Base-by-base conservation (phyloP, 1,284 basidiomycete species). In the Cutaneotrichosporon dermatis region DNA sequence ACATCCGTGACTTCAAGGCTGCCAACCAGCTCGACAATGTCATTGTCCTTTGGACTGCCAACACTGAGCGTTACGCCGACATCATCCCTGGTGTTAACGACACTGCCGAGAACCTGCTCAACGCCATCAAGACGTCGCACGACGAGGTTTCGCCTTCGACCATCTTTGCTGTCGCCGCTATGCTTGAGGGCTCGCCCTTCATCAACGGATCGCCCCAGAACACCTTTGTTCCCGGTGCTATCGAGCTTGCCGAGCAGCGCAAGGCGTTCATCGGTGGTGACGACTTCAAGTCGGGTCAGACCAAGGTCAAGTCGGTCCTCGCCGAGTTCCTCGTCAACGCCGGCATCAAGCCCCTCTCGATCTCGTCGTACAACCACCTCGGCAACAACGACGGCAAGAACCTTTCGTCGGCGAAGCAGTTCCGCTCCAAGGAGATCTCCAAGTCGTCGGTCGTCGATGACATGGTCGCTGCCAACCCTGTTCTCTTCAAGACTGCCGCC, bases 291-390 rank as follows among this genome's bases (percentile, higher is more conserved):
- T 89, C 89, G 16, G 89, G 90, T 34, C 90, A 92, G 82, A 93
- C 90, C 65, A 93, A 93, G 67, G 88, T 93, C 80, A 93, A 96
- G 84, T 91, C 89, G 44, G 94, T 96, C 51, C 83, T 98, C 51
- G 92, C 93, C 63, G 95, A 99, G 82, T 98, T 96, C 85, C 86
- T 99, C 66, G 94, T 98, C 77, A 97, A 98, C 78, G 93, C 94
- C 8, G 95, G 95, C 68, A 98, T 98, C 84, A 98, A 98, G 83
- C 94, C 94, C 36, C 85, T 96, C 75, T 91, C 89, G 61, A 96
- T 98, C 70, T 88, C 93, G 34, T 93, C 90, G 37, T 99, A 99
- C 85, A 99, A 98, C 84, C 95, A 99, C 79, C 86, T 99, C 55
- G 95, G 96, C 44, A 98, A 98, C 84, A 98, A 98, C 77, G 94